Percentiles rank a stretch among this genome's conserved stretches.
These are phyloP conservation scores for Urochloa ruziziensis DNA, from an alignment of 176 grass and related monocot genomes.

Conservation along the genomic window DNA sequence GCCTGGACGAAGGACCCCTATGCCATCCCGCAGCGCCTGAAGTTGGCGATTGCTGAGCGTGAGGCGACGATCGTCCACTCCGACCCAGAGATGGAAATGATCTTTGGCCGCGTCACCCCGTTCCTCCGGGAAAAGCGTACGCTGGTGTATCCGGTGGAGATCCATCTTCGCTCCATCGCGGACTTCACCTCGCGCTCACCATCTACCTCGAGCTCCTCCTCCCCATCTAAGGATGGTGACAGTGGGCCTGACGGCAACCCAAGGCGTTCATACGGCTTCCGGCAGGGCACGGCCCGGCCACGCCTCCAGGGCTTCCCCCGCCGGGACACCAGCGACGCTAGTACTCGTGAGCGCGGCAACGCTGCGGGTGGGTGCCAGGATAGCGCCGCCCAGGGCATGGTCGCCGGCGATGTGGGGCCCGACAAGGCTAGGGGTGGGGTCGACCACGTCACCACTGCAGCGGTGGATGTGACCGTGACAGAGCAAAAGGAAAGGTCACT, in stretches of 20 bases:
- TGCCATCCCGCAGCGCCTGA: not conserved
- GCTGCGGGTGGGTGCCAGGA: no score
- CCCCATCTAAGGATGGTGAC: not conserved
- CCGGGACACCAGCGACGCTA: no score
- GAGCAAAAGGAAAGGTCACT: no score
- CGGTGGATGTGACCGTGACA: no score
- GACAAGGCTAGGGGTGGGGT: no score
- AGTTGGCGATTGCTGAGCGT: not conserved
- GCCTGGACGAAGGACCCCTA: no score
- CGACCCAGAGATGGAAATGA: not conserved
- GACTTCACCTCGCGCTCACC: not conserved
- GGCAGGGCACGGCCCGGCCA: no score
- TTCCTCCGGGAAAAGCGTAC: not conserved
- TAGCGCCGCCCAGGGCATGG: no score
- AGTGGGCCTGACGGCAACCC: not conserved
- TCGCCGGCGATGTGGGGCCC: no score
- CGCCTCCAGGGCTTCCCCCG: not conserved
- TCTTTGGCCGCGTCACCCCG: not conserved
- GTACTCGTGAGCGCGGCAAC: no score
- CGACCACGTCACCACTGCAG: no score
- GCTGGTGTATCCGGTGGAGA: not conserved
- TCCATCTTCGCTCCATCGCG: not conserved
- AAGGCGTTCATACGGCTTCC: not conserved
- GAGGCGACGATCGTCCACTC: not conserved
- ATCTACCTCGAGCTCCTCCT: not conserved